Conservation (phyloP, 768 basidiomycete species). For the Auriscalpium microsporum region DNA sequence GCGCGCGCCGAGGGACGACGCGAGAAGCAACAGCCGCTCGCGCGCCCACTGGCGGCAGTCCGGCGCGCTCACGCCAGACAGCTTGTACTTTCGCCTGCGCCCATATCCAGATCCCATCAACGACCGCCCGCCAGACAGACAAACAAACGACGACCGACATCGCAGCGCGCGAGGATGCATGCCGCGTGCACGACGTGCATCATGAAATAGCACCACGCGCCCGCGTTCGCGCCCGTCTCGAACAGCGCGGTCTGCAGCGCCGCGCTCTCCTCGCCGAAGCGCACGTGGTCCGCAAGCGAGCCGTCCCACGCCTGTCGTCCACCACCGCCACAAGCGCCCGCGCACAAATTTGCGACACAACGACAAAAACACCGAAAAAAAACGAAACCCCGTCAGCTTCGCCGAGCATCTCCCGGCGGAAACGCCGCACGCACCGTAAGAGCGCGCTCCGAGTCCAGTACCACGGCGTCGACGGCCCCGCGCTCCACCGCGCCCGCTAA, state of each 20-base stretch:
- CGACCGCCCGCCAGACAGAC: not conserved
- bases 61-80: not conserved
- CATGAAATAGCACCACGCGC: slow-evolving; percentile 74
- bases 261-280: slow-evolving; percentile 62
- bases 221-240: slow-evolving; percentile 68
- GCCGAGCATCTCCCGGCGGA: not conserved
- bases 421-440: slow-evolving; percentile 7
- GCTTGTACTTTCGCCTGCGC: not conserved
- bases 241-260: slow-evolving; percentile 67
- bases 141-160: slow-evolving; percentile 35
- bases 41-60: slow-evolving; percentile 27
- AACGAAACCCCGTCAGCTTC: not conserved
- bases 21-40: slow-evolving; percentile 31
- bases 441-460: slow-evolving; percentile 10
- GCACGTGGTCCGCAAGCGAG: slow-evolving; percentile 62
- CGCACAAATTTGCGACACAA: not conserved
- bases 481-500: not conserved
- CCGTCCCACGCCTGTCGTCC: slow-evolving; percentile 50
- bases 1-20: slow-evolving; percentile 32
- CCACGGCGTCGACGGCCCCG: not conserved
- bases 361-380: not conserved
- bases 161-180: slow-evolving; percentile 52
- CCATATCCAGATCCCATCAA: not conserved
- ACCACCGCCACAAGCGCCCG: not conserved
- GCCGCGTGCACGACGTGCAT: slow-evolving; percentile 71